phyloP scores from a whole-genome alignment of 1,139 yeast genomes.

The Ogataea hybrid region DNA sequence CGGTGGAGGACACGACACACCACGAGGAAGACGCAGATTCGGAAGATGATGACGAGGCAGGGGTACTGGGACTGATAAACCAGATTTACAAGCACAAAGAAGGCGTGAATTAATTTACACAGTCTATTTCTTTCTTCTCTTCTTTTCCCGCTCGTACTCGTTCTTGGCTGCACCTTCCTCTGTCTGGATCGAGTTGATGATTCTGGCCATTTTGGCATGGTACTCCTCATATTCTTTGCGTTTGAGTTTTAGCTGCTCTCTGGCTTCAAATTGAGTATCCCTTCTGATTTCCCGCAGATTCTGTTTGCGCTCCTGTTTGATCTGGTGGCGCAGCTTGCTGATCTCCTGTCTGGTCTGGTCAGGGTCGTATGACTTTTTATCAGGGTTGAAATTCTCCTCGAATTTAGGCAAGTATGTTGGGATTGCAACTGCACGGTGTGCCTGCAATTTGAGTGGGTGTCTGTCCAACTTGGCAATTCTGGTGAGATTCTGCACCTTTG shows the following conservation, averaged over 20 bases:
- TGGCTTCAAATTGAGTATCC: constrained; percentile 82
- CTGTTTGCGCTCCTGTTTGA: constrained; percentile 89
- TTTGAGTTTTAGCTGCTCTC: constrained; percentile 80
- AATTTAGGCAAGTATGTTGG: constrained; percentile 87
- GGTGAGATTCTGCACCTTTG: constrained; percentile 47
- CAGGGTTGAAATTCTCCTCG: constrained; percentile 95
- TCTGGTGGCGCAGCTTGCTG: constrained; percentile 74
- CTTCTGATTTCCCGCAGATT: constrained; percentile 88
- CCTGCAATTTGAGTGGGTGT: constrained; percentile 76
- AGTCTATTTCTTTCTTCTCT: constrained; percentile 51
- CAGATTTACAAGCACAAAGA: constrained; percentile 72
- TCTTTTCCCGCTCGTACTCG: constrained; percentile 83
- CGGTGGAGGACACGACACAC: constrained; percentile 14
- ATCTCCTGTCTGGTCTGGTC: constrained; percentile 80
- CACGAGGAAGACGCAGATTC: constrained; percentile 18
- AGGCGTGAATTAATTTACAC: constrained; percentile 8
- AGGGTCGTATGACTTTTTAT: constrained; percentile 85
- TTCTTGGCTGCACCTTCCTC: constrained; percentile 95
- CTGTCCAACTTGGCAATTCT: constrained; percentile 54
- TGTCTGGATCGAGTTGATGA: constrained; percentile 82
- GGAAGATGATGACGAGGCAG: constrained; percentile 45
- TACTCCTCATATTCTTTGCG: constrained; percentile 73
- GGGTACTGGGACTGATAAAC: constrained; percentile 80
- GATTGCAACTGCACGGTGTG: constrained; percentile 83
- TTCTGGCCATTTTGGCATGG: constrained; percentile 84